Evolutionary conservation across 2,329 filamentous ascomycete species (phyloP).

Genomic region (Fusarium sp.): DNA sequence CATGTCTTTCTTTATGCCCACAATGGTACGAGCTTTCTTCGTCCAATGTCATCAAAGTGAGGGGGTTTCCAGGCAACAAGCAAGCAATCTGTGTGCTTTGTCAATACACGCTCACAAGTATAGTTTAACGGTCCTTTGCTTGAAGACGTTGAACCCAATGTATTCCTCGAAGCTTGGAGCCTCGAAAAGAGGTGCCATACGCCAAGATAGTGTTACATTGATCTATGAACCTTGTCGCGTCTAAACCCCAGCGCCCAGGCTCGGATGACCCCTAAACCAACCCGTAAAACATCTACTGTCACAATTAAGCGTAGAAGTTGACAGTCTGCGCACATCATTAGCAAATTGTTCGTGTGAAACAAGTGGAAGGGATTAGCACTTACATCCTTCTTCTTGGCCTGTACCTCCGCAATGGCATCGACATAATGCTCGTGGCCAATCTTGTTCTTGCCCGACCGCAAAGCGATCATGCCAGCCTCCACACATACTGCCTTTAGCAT

Average conservation of each 20-base stretch:
- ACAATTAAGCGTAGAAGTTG: slow-evolving; percentile 65
- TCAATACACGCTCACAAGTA: not conserved
- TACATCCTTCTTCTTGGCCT: slow-evolving; percentile 93
- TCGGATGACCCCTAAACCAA: slow-evolving; percentile 26
- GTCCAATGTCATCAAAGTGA: not conserved
- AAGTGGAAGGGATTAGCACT: slow-evolving; percentile 51
- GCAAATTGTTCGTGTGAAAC: not conserved
- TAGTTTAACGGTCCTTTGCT: not conserved
- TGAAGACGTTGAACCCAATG: not conserved
- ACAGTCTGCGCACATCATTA: slow-evolving; percentile 60
- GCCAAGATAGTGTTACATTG: slow-evolving; percentile 47
- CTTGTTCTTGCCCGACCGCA: slow-evolving; percentile 94
- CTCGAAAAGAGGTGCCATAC: slow-evolving; percentile 7
- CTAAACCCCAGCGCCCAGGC: slow-evolving; percentile 38
- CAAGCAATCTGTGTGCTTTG: too few relatives aligned
- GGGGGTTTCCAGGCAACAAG: not conserved
- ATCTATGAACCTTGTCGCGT: slow-evolving; percentile 42
- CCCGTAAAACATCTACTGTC: slow-evolving; percentile 19
- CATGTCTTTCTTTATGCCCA: not conserved
- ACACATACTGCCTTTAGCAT: slow-evolving; percentile 99
- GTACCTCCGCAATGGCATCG: slow-evolving; percentile 96
- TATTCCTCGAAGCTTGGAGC: slow-evolving; percentile 4
- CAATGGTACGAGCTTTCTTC: not conserved
- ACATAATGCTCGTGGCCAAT: slow-evolving; percentile 99
- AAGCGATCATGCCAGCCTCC: slow-evolving; percentile 98